Conservation (phyloP, 2,329 filamentous ascomycete genomes). For the Didymella pomorum region DNA sequence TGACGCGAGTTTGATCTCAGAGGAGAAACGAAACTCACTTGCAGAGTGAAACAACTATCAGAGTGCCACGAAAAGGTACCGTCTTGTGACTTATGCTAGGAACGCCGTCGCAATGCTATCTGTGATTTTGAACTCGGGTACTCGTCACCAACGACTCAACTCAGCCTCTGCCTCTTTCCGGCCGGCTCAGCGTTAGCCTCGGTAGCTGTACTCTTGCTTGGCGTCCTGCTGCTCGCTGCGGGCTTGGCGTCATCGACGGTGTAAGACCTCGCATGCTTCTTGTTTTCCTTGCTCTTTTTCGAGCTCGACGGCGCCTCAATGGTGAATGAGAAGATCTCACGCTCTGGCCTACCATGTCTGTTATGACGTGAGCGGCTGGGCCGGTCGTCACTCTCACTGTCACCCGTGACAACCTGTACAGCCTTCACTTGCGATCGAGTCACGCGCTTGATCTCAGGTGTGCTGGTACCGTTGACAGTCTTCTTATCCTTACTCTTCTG, state of each 20-base stretch:
- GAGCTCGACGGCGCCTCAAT: conserved; percentile 44
- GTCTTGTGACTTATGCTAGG: no score
- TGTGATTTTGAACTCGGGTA: not conserved
- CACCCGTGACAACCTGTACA: not conserved
- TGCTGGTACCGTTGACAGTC: conserved; percentile 3
- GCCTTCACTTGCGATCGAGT: conserved; percentile 26
- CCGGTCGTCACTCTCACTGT: conserved; percentile 23
- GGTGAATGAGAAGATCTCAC: conserved; percentile 48
- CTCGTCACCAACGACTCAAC: not conserved
- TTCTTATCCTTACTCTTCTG: conserved; percentile 21
- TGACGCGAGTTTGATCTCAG: no score
- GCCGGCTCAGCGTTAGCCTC: conserved; percentile 3
- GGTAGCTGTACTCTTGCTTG: not conserved
- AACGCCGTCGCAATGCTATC: conserved; percentile 5
- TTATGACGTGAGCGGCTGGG: conserved; percentile 19
- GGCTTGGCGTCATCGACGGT: not conserved
- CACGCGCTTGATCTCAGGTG: conserved; percentile 16
- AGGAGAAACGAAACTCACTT: no score
- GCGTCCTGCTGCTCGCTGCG: not conserved
- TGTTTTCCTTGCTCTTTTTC: conserved; percentile 22
- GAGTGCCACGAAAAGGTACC: no score
- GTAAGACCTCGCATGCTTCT: conserved; percentile 14
- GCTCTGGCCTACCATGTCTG: conserved; percentile 29
- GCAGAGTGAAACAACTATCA: no score
- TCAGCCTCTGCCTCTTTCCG: conserved; percentile 17